Evolutionary conservation across 2,329 filamentous ascomycete species (phyloP).

Genomic region (Juglanconis oblonga): DNA sequence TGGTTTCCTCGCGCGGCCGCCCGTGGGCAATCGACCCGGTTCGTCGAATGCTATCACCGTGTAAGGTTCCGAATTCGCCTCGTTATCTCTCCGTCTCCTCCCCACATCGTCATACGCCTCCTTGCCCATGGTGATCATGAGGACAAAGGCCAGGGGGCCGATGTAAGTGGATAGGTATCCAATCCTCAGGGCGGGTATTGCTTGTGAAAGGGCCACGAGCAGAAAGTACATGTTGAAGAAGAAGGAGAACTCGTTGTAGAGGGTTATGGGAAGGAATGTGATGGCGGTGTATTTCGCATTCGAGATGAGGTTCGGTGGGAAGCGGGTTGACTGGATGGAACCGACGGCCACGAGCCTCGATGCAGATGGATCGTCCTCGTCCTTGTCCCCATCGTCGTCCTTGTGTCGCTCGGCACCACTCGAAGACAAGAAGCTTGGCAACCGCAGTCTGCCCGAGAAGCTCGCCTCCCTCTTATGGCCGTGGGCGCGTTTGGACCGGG

Average conservation of each 20-base stretch:
- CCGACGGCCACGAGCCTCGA: slow-evolving; percentile 77
- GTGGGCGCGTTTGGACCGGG: slow-evolving; percentile 32
- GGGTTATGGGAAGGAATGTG: slow-evolving; percentile 87
- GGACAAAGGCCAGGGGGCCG: slow-evolving; percentile 85
- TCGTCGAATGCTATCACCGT: slow-evolving; percentile 72
- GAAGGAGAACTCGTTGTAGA: slow-evolving; percentile 99
- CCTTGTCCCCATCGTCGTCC: slow-evolving; percentile 46
- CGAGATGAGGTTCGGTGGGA: slow-evolving; percentile 86
- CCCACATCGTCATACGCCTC: slow-evolving; percentile 94
- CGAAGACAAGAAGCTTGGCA: slow-evolving; percentile 65
- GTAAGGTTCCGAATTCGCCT: slow-evolving; percentile 92
- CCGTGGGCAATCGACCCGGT: slow-evolving; percentile 32
- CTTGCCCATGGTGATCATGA: slow-evolving; percentile 89
- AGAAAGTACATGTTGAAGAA: slow-evolving; percentile 99
- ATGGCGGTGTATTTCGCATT: slow-evolving; percentile 97
- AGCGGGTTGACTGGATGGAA: slow-evolving; percentile 68
- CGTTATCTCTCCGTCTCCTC: slow-evolving; percentile 78
- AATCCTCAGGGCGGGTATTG: slow-evolving; percentile 84
- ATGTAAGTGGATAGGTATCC: slow-evolving; percentile 95
- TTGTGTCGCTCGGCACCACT: slow-evolving; percentile 35
- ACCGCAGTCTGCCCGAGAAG: slow-evolving; percentile 50
- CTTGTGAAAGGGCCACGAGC: slow-evolving; percentile 89
- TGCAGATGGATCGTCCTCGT: slow-evolving; percentile 62
- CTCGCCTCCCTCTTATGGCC: slow-evolving; percentile 40
- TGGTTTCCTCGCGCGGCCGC: slow-evolving; percentile 37